phyloP scores from a whole-genome alignment of 345 rosid genomes.

The Rhizophora mangle region DNA sequence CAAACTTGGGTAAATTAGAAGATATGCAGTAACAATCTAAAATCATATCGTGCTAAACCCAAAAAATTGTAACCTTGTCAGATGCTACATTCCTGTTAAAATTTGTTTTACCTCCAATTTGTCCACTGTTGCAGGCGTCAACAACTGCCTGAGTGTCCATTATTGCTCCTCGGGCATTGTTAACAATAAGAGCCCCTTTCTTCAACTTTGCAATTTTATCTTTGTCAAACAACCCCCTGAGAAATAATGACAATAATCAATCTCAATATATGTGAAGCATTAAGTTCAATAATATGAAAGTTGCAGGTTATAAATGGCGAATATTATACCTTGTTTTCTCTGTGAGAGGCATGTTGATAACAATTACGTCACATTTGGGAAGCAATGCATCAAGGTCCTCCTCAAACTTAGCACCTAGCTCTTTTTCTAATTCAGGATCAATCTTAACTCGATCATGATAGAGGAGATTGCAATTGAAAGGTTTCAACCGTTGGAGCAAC shows the following conservation, averaged over 20 bases:
- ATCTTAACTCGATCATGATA: conserved; percentile 81
- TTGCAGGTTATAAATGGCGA: too few species aligned
- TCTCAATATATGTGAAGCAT: background rate
- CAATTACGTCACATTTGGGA: conserved; percentile 78
- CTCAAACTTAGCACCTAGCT: conserved; percentile 68
- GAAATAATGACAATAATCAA: conserved; percentile 4
- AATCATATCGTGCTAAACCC: background rate
- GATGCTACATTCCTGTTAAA: background rate
- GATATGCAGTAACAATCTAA: background rate
- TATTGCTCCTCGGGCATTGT: conserved; percentile 95
- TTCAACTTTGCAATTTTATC: conserved; percentile 77
- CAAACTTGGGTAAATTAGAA: background rate
- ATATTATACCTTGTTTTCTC: conserved; percentile 66
- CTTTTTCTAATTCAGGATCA: conserved; percentile 64
- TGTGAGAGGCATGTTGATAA: conserved; percentile 81
- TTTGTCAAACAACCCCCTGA: conserved; percentile 75
- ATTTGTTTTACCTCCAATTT: conserved; percentile 54
- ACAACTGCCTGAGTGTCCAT: conserved; percentile 89
- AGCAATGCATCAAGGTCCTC: conserved; percentile 82
- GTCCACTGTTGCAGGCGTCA: conserved; percentile 79
- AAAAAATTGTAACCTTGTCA: background rate
- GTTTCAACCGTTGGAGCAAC: conserved; percentile 81
- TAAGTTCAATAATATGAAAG: background rate
- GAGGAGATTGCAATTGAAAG: conserved; percentile 83
- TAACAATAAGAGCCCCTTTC: conserved; percentile 83